Conservation (phyloP, 164 flowering plant species). For the Annona squamosa region DNA sequence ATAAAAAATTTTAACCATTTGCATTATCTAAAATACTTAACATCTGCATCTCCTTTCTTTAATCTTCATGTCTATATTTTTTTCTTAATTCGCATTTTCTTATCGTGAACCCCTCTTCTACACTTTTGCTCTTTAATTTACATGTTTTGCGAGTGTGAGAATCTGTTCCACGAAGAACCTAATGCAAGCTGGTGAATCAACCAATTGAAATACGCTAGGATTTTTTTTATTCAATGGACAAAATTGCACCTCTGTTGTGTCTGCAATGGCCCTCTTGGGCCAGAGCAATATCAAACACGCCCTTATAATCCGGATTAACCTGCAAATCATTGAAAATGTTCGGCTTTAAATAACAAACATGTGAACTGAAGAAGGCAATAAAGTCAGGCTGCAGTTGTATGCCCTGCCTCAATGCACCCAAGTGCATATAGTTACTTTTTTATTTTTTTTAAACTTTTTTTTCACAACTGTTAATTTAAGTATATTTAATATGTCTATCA, state of each 20-base stretch:
- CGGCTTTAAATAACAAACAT: neutral
- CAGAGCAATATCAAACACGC: conserved; percentile 95
- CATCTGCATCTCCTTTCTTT: too few relatives aligned
- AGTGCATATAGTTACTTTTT: neutral
- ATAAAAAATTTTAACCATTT: too few relatives aligned
- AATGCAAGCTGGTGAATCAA: neutral
- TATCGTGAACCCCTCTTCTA: too few relatives aligned
- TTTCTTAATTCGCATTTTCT: too few relatives aligned
- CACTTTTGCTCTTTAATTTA: too few relatives aligned
- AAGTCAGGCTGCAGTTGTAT: too few relatives aligned
- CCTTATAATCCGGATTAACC: conserved; percentile 99
- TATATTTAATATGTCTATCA: too few relatives aligned
- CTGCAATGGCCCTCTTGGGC: conserved; percentile 99
- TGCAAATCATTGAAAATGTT: conserved; percentile 20
- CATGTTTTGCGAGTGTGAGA: conserved; percentile 99
- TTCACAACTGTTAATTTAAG: too few relatives aligned
- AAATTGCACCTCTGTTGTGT: conserved; percentile 80
- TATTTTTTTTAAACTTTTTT: neutral
- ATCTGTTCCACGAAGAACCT: conserved; percentile 96
- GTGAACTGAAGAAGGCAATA: neutral
- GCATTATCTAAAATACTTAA: too few relatives aligned
- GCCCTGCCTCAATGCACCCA: too few relatives aligned
- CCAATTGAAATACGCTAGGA: too few relatives aligned
- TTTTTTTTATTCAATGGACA: neutral
- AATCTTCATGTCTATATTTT: too few relatives aligned